Conservation (phyloP, 768 basidiomycete genomes). For the Podaxis sp. region DNA sequence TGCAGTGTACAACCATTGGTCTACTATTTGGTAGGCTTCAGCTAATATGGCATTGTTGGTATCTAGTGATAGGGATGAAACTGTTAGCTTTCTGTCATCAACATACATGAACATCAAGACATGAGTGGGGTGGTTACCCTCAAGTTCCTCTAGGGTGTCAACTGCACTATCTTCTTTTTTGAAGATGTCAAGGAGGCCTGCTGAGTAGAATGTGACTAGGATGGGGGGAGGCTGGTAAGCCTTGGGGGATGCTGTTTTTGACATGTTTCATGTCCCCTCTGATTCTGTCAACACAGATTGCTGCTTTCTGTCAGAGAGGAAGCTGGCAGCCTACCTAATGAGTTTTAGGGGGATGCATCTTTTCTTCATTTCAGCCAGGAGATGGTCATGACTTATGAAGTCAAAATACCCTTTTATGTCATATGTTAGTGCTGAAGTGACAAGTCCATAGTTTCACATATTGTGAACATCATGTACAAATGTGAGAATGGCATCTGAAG, state of each 20-base stretch:
- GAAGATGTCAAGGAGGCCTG: slow-evolving; percentile 24
- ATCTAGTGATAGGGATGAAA: slow-evolving; percentile 24
- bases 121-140: slow-evolving; percentile 12
- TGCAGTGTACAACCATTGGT: slow-evolving; percentile 18
- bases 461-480: slow-evolving; percentile 26
- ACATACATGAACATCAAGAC: slow-evolving; percentile 27
- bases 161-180: neutral
- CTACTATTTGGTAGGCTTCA: slow-evolving; percentile 16
- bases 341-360: slow-evolving; percentile 22
- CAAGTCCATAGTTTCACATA: slow-evolving; percentile 24
- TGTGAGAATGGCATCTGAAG: slow-evolving; percentile 22
- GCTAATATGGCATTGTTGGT: slow-evolving; percentile 23
- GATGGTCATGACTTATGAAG: slow-evolving; percentile 25
- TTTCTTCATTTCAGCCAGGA: slow-evolving; percentile 22
- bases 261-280: slow-evolving; percentile 26
- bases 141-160: slow-evolving; percentile 12
- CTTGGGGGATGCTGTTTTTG: slow-evolving; percentile 33
- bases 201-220: slow-evolving; percentile 25
- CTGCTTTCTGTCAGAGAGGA: slow-evolving; percentile 25
- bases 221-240: slow-evolving; percentile 31
- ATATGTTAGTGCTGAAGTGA: slow-evolving; percentile 26
- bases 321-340: slow-evolving; percentile 23
- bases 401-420: slow-evolving; percentile 31
- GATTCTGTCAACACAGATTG: slow-evolving; percentile 24
- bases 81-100: slow-evolving; percentile 30